A percentile compares a stretch with the other conserved stretches of the same genome.
These are phyloP conservation scores for Insectozyma bohioensis DNA, from an alignment of 1,139 yeast genomes.

Conservation along the genomic window DNA sequence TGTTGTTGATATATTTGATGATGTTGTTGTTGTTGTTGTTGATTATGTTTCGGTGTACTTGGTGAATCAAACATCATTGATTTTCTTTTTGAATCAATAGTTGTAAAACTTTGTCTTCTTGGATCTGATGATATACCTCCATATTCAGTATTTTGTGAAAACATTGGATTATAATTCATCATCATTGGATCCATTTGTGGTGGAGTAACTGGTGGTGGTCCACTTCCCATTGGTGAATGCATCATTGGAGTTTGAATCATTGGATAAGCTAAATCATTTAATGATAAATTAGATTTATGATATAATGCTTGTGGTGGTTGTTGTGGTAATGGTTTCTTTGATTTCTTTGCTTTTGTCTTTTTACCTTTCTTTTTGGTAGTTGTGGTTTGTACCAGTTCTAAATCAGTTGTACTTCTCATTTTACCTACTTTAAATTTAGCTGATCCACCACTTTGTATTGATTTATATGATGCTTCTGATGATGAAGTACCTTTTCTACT, in stretches of 20 bases:
- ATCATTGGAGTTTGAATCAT: slow-evolving; percentile 2
- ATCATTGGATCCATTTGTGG: slow-evolving; percentile 9
- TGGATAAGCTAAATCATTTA: slow-evolving; percentile 4
- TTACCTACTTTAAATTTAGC: slow-evolving; percentile 31
- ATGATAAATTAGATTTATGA: slow-evolving; percentile 13
- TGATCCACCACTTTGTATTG: slow-evolving; percentile 40
- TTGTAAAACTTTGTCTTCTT: slow-evolving; percentile 23
- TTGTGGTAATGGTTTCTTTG: not conserved
- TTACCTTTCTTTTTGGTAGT: slow-evolving; percentile 8
- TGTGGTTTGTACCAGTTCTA: slow-evolving; percentile 1
- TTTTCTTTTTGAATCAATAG: slow-evolving; percentile 20
- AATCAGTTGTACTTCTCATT: not conserved
- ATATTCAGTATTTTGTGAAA: slow-evolving; percentile 22
- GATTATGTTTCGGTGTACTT: slow-evolving; percentile 2
- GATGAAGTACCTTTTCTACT: slow-evolving; percentile 28
- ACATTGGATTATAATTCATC: slow-evolving; percentile 19
- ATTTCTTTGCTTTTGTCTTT: slow-evolving; percentile 6
- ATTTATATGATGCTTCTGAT: slow-evolving; percentile 32
- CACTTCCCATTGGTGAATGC: slow-evolving; percentile 4
- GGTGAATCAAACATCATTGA: slow-evolving; percentile 18
- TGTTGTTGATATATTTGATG: slow-evolving; percentile 1
- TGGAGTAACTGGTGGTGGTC: slow-evolving; percentile 3
- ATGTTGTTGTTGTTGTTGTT: slow-evolving; percentile 8
- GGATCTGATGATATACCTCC: slow-evolving; percentile 9
- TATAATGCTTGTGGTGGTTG: not conserved